Evolutionary conservation across 495 filamentous ascomycete genomes (phyloP).

Genomic region (Penicillium pulvis): DNA sequence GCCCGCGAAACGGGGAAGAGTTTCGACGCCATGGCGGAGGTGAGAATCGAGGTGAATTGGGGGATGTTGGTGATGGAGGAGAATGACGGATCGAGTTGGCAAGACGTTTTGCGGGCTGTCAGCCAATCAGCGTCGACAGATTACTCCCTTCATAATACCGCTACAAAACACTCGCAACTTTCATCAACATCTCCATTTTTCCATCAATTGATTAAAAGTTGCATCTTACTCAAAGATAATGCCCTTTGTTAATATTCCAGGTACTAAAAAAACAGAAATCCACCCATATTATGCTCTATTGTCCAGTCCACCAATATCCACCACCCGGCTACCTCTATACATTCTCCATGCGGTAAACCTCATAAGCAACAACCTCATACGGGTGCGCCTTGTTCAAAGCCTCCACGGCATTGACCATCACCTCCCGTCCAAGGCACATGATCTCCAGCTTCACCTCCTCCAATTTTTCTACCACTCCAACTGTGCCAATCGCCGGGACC

Average conservation of each 20-base stretch:
- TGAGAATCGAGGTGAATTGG: constrained; percentile 18
- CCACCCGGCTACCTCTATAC: constrained; percentile 43
- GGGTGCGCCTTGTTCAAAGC: constrained; percentile 65
- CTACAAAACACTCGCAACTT: background rate
- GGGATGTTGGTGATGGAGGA: constrained; percentile 26
- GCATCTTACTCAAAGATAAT: background rate
- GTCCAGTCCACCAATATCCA: background rate
- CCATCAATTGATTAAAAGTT: background rate
- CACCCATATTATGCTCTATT: background rate
- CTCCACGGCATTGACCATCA: constrained; percentile 47
- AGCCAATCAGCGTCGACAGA: constrained; percentile 45
- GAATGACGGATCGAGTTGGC: constrained; percentile 38
- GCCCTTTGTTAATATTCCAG: background rate
- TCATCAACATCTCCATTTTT: background rate
- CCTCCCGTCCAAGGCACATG: constrained; percentile 51
- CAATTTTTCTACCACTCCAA: constrained; percentile 46
- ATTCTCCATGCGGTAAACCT: constrained; percentile 73
- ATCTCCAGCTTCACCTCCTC: constrained; percentile 57
- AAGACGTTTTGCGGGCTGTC: constrained; percentile 41
- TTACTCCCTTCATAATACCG: constrained; percentile 40
- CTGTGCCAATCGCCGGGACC: constrained; percentile 41
- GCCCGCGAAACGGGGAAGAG: constrained; percentile 58
- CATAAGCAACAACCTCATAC: constrained; percentile 76
- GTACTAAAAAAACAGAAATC: background rate
- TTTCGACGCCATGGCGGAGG: constrained; percentile 70